phyloP scores from a whole-genome alignment of 2,329 filamentous ascomycete species.

The Aspergillus pseudoglaucus region DNA sequence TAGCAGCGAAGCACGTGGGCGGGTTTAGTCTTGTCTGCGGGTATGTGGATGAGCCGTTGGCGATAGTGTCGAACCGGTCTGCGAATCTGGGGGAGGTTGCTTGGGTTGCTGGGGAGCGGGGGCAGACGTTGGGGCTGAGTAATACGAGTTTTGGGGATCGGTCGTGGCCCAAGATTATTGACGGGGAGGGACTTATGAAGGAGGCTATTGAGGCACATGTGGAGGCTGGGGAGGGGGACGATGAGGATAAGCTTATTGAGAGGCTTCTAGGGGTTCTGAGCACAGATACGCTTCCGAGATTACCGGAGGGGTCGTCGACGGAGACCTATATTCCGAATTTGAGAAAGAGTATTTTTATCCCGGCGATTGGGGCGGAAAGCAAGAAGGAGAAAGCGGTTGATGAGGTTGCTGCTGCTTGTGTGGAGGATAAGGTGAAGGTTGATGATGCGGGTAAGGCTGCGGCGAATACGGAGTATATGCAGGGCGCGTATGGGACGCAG shows the following conservation, averaged over 20 bases:
- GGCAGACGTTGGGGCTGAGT: constrained; percentile 51
- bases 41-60: constrained; percentile 43
- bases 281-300: constrained; percentile 47
- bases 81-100: constrained; percentile 40
- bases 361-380: constrained; percentile 44
- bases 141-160: constrained; percentile 52
- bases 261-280: constrained; percentile 46
- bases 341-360: constrained; percentile 54
- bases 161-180: constrained; percentile 54
- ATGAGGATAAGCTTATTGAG: constrained; percentile 38
- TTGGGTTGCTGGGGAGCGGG: constrained; percentile 40
- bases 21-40: constrained; percentile 57
- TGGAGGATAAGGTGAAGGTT: constrained; percentile 9
- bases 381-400: constrained; percentile 28
- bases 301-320: constrained; percentile 41
- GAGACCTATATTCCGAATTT: constrained; percentile 49
- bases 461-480: constrained; percentile 26
- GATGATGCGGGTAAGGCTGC: constrained; percentile 3
- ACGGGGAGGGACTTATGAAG: constrained; percentile 47
- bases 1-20: constrained; percentile 48
- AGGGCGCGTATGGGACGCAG: constrained; percentile 54
- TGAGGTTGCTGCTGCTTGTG: constrained; percentile 22
- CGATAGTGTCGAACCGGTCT: constrained; percentile 54
- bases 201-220: constrained; percentile 42
- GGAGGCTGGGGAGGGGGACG: constrained; percentile 33